Evolutionary conservation across 768 basidiomycete species (phyloP).

Genomic region (Sporobolomyces roseus): DNA sequence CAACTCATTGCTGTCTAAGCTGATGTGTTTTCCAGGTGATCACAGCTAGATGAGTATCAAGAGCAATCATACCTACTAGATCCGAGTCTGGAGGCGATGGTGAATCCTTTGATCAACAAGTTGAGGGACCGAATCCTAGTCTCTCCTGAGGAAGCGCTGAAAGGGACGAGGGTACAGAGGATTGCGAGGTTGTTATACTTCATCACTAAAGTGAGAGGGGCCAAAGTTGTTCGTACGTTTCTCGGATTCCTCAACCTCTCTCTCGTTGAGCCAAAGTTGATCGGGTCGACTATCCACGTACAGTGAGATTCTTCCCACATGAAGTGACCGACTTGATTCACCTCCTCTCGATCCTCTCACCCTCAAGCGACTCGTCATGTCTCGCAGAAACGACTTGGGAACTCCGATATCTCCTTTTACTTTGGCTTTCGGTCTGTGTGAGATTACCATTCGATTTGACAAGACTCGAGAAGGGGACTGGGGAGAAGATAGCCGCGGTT

Average conservation of each 20-base stretch:
- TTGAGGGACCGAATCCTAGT: conserved; percentile 58
- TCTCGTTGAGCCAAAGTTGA: too few relatives aligned
- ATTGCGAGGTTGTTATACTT: conserved; percentile 66
- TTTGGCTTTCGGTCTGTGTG: conserved; percentile 92
- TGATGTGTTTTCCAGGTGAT: neutral
- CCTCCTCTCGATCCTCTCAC: conserved; percentile 45
- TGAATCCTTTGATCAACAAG: conserved; percentile 66
- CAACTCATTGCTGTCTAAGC: neutral
- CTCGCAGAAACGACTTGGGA: conserved; percentile 60
- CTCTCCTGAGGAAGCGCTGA: conserved; percentile 41
- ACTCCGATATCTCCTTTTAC: conserved; percentile 71
- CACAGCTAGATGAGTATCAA: conserved; percentile 79
- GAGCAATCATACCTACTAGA: conserved; percentile 90
- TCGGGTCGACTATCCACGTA: too few relatives aligned
- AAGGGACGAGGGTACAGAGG: conserved; percentile 54
- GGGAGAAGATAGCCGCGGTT: conserved; percentile 57
- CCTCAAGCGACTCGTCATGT: neutral
- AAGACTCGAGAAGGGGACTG: conserved; percentile 54
- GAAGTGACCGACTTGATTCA: conserved; percentile 73
- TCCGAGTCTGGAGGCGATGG: conserved; percentile 74
- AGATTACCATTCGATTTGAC: conserved; percentile 90
- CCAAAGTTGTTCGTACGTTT: conserved; percentile 76
- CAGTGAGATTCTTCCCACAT: conserved; percentile 95
- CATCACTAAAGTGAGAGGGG: conserved; percentile 81
- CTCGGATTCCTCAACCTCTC: conserved; percentile 4